Percentiles rank a stretch among this genome's conserved stretches.
Conservation (phyloP, 768 basidiomycete species). For the Chalciporus chontae region DNA sequence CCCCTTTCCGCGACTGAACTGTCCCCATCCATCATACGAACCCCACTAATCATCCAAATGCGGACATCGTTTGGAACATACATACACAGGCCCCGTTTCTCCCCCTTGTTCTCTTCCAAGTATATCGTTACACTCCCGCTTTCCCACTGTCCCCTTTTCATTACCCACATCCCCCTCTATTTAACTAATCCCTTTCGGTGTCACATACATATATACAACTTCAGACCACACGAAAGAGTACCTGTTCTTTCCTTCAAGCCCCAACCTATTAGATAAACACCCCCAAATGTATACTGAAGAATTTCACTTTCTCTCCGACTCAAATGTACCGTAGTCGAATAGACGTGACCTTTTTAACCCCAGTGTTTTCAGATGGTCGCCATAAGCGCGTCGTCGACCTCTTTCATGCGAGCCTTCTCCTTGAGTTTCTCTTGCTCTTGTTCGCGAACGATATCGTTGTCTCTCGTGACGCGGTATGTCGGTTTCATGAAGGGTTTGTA, state of each 20-base stretch:
- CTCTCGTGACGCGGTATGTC: slow-evolving; percentile 61
- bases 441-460: slow-evolving; percentile 62
- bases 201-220: slow-evolving; percentile 1
- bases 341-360: not conserved
- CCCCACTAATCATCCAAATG: slow-evolving; percentile 12
- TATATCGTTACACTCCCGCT: slow-evolving; percentile 12
- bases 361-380: slow-evolving; percentile 35
- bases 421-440: slow-evolving; percentile 52
- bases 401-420: slow-evolving; percentile 50
- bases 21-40: slow-evolving; percentile 3
- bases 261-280: slow-evolving; percentile 12
- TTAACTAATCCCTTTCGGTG: not conserved
- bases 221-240: slow-evolving; percentile 6
- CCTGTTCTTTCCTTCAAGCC: slow-evolving; percentile 1
- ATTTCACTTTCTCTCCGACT: not conserved
- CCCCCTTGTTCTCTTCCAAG: not conserved
- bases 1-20: not conserved
- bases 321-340: not conserved
- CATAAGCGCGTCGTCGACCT: slow-evolving; percentile 65
- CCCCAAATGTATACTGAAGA: slow-evolving; percentile 11
- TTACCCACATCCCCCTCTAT: not conserved
- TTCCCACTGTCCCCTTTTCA: not conserved
- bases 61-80: slow-evolving; percentile 12
- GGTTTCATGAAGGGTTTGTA: slow-evolving; percentile 72
- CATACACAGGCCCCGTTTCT: slow-evolving; percentile 8